These are phyloP conservation scores for Pseudogymnoascus sp. DNA, from an alignment of 2,329 filamentous ascomycete genomes.

Conservation along the genomic window DNA sequence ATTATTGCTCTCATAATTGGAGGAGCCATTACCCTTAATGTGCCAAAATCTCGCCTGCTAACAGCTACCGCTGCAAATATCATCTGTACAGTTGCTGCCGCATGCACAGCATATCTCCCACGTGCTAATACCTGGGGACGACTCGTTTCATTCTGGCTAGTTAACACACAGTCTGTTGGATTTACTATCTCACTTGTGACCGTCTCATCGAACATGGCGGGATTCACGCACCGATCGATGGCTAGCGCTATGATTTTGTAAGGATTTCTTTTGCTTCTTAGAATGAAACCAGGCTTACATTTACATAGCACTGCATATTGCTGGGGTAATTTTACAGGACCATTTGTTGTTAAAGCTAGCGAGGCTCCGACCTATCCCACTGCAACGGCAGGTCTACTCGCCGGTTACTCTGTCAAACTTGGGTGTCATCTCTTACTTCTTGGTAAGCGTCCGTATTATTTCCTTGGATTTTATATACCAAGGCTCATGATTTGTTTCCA, in stretches of 20 bases:
- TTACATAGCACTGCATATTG: slow-evolving; percentile 30
- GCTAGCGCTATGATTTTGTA: slow-evolving; percentile 31
- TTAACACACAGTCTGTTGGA: slow-evolving; percentile 32
- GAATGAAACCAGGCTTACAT: not conserved
- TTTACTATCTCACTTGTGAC: slow-evolving; percentile 32
- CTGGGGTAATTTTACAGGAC: slow-evolving; percentile 34
- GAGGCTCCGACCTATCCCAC: slow-evolving; percentile 29
- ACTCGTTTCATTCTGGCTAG: slow-evolving; percentile 32
- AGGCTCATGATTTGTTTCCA: slow-evolving; percentile 18
- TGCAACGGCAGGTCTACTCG: slow-evolving; percentile 34
- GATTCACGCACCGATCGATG: slow-evolving; percentile 15
- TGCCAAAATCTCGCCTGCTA: slow-evolving; percentile 27
- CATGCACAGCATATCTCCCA: slow-evolving; percentile 30
- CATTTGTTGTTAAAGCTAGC: slow-evolving; percentile 31
- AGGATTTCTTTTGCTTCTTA: not conserved
- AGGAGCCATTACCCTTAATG: slow-evolving; percentile 30
- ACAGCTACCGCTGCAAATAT: slow-evolving; percentile 29
- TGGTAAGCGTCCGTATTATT: slow-evolving; percentile 19
- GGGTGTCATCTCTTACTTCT: slow-evolving; percentile 32
- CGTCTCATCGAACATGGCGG: slow-evolving; percentile 26
- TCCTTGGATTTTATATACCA: not conserved
- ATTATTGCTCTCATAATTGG: slow-evolving; percentile 31
- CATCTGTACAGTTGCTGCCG: slow-evolving; percentile 30
- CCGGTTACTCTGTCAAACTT: slow-evolving; percentile 34
- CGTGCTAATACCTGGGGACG: slow-evolving; percentile 30